These are phyloP conservation scores for Ogataea nonfermentans DNA, from an alignment of 805 yeast genomes.

Conservation along the genomic window DNA sequence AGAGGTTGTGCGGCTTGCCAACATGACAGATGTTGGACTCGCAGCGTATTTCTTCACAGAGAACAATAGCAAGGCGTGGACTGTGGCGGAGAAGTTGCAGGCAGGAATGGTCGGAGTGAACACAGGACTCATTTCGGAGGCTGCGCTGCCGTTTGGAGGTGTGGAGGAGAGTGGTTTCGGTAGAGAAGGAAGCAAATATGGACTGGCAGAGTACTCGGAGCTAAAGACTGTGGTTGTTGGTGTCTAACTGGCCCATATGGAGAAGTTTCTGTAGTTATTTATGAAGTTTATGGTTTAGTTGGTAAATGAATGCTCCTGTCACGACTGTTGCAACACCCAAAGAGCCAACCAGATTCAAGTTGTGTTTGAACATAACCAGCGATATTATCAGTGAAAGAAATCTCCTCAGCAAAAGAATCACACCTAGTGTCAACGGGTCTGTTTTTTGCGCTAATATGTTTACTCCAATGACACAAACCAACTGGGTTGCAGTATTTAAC, in stretches of 20 bases:
- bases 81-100: constrained; percentile 59
- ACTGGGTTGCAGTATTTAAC: constrained; percentile 52
- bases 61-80: constrained; percentile 48
- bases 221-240: constrained; percentile 60
- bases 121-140: constrained; percentile 65
- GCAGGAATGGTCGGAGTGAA: constrained; percentile 80
- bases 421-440: constrained; percentile 61
- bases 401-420: constrained; percentile 60
- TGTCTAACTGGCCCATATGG: no score
- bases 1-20: constrained; percentile 57
- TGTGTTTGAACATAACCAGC: constrained; percentile 49
- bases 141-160: constrained; percentile 70
- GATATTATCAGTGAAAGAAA: constrained; percentile 59
- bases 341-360: constrained; percentile 37
- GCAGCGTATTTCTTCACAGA: constrained; percentile 70
- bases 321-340: constrained; percentile 54
- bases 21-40: constrained; percentile 62
- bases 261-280: neutral
- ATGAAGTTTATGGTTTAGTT: neutral
- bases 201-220: constrained; percentile 66
- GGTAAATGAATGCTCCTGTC: constrained; percentile 52
- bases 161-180: constrained; percentile 74
- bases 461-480: constrained; percentile 66
- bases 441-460: constrained; percentile 56
- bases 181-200: constrained; percentile 72